phyloP scores from a whole-genome alignment of 2,329 filamentous ascomycete genomes.

The Tympanopsis confertula region DNA sequence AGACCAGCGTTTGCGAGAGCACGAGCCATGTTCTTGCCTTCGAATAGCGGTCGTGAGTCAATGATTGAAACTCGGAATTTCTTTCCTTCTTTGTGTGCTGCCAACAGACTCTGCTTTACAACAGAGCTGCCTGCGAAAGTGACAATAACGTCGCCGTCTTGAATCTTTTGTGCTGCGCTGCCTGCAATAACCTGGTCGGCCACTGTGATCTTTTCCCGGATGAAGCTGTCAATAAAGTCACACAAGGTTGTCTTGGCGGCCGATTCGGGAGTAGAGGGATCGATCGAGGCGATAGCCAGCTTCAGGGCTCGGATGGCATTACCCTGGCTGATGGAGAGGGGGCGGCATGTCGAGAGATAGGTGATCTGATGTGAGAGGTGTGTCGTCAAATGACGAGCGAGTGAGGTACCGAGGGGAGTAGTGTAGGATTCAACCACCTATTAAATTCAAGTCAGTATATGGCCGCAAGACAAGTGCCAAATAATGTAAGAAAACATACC shows the following conservation, averaged over 20 bases:
- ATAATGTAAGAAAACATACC: conserved; percentile 19
- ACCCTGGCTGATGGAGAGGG: conserved; percentile 54
- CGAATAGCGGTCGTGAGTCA: conserved; percentile 53
- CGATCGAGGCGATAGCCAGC: conserved; percentile 50
- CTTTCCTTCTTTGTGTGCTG: conserved; percentile 42
- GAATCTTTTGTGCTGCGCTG: conserved; percentile 45
- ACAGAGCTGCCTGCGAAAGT: conserved; percentile 54
- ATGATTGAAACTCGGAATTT: conserved; percentile 52
- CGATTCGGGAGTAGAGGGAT: conserved; percentile 46
- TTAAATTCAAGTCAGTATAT: conserved; percentile 3
- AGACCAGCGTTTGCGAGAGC: conserved; percentile 44
- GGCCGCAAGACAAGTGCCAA: not conserved
- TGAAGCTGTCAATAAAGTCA: conserved; percentile 52
- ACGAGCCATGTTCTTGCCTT: conserved; percentile 48
- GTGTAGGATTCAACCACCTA: conserved; percentile 53
- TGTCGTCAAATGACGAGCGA: conserved; percentile 52
- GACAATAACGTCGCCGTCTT: conserved; percentile 50
- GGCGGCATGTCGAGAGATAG: conserved; percentile 52
- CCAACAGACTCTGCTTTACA: conserved; percentile 50
- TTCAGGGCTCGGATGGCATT: conserved; percentile 60
- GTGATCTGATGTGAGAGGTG: conserved; percentile 55
- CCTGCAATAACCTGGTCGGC: conserved; percentile 53
- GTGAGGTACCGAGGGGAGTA: conserved; percentile 47
- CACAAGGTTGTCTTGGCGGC: conserved; percentile 48
- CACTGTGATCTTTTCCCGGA: conserved; percentile 52